phyloP scores from a whole-genome alignment of 495 filamentous ascomycete genomes.

The Tetracladium setigerum region DNA sequence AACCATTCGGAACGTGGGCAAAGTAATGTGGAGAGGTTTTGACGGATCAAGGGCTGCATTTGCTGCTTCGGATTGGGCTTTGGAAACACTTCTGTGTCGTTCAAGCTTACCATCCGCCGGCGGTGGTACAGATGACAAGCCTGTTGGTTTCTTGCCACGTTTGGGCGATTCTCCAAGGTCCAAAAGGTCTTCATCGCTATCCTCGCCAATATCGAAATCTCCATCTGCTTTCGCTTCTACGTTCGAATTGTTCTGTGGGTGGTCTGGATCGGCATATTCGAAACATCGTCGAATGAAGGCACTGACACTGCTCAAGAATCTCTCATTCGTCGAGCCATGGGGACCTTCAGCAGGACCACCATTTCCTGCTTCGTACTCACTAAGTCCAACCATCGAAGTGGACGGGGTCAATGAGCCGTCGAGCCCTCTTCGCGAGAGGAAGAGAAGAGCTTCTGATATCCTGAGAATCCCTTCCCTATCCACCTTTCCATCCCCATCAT shows the following conservation, averaged over 20 bases:
- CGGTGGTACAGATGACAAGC: slow-evolving; percentile 8
- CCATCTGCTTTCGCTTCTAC: slow-evolving; percentile 28
- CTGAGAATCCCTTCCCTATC: slow-evolving; percentile 92
- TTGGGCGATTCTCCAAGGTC: slow-evolving; percentile 28
- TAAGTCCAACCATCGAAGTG: slow-evolving; percentile 28
- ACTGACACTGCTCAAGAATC: slow-evolving; percentile 83
- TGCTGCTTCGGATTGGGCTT: slow-evolving; percentile 53
- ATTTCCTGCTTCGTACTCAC: slow-evolving; percentile 24
- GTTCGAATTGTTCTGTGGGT: slow-evolving; percentile 38
- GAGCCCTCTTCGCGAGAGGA: slow-evolving; percentile 83
- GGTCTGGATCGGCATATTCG: slow-evolving; percentile 95
- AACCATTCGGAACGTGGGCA: slow-evolving; percentile 98
- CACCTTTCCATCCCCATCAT: slow-evolving; percentile 84
- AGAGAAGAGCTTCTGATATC: slow-evolving; percentile 90
- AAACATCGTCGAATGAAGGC: slow-evolving; percentile 95
- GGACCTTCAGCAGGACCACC: slow-evolving; percentile 14
- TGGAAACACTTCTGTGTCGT: slow-evolving; percentile 33
- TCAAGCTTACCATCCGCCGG: not conserved
- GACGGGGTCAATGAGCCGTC: slow-evolving; percentile 57
- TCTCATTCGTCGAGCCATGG: slow-evolving; percentile 45
- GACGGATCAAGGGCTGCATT: slow-evolving; percentile 88
- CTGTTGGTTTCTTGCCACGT: slow-evolving; percentile 14
- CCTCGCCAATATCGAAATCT: slow-evolving; percentile 73
- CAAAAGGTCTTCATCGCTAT: slow-evolving; percentile 63
- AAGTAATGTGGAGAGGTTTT: slow-evolving; percentile 89